Percentiles rank a stretch among this genome's conserved stretches.
These are phyloP conservation scores for Pleurotus giganteus DNA, from an alignment of 768 basidiomycete genomes.

Conservation along the genomic window DNA sequence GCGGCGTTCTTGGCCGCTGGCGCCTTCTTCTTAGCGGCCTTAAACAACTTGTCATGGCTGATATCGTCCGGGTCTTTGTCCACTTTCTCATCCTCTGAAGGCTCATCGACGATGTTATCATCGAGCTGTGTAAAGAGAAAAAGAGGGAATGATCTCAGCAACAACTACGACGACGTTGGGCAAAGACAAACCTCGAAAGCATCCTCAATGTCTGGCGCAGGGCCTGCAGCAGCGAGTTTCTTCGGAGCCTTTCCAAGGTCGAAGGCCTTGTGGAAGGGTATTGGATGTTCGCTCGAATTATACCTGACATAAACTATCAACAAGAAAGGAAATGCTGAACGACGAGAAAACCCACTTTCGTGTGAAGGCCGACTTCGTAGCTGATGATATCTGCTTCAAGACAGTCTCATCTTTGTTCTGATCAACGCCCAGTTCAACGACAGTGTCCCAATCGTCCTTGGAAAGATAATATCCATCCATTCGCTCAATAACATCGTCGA, in stretches of 20 bases:
- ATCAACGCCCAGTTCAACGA: conserved; percentile 91
- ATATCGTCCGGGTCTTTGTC: conserved; percentile 26
- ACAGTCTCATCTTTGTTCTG: conserved; percentile 70
- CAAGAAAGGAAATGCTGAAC: neutral
- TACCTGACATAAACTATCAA: conserved; percentile 51
- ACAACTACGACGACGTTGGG: neutral
- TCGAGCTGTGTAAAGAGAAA: conserved; percentile 24
- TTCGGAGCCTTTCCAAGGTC: conserved; percentile 79
- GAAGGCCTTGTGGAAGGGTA: conserved; percentile 89
- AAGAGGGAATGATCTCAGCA: neutral
- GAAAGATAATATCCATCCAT: conserved; percentile 96
- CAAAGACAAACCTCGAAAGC: conserved; percentile 74
- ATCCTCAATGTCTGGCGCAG: conserved; percentile 89
- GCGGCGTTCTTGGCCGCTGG: neutral
- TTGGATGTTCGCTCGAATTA: conserved; percentile 86
- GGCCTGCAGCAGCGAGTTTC: conserved; percentile 64
- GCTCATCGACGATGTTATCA: conserved; percentile 48
- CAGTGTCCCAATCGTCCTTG: conserved; percentile 95
- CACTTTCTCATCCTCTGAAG: conserved; percentile 47
- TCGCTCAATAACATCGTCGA: conserved; percentile 76
- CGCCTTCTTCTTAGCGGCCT: conserved; percentile 35
- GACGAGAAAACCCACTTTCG: conserved; percentile 54
- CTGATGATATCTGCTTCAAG: conserved; percentile 78
- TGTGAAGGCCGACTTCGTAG: conserved; percentile 85
- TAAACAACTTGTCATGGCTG: conserved; percentile 34